Evolutionary conservation across 73 alveolate genomes (phyloP).

Genomic region (Paramecium caudatum): DNA sequence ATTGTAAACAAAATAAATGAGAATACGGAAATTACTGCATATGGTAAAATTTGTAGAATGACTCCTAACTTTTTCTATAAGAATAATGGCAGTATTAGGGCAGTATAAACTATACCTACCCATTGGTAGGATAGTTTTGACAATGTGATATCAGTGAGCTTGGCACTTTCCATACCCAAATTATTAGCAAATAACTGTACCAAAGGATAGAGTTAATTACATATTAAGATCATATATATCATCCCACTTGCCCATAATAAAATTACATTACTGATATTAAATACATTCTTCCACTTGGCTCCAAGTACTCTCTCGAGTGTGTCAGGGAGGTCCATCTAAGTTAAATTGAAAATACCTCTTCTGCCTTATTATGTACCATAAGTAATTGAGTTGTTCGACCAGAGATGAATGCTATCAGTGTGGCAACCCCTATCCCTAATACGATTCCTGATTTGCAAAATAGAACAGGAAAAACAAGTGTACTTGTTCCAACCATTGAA

Average conservation of each 20-base stretch:
- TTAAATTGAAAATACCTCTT: neutral
- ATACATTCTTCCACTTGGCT: conserved; percentile 1
- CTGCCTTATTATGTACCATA: conserved; percentile 23
- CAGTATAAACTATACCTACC: conserved; percentile 22
- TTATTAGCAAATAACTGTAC: neutral
- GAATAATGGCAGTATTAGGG: conserved; percentile 7
- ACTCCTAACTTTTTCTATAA: conserved; percentile 48
- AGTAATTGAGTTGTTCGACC: conserved; percentile 49
- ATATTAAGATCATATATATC: conserved; percentile 17
- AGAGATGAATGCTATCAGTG: conserved; percentile 46
- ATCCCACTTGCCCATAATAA: conserved; percentile 54
- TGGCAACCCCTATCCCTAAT: neutral
- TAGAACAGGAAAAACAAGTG: conserved; percentile 55
- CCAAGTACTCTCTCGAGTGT: conserved; percentile 49
- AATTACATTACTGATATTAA: conserved; percentile 40
- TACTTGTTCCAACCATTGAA: conserved; percentile 65
- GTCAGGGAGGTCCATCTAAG: conserved; percentile 50
- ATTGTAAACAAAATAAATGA: conserved; percentile 13
- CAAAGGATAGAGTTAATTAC: conserved; percentile 56
- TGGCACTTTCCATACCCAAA: neutral
- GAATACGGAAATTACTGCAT: conserved; percentile 34
- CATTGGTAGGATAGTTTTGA: conserved; percentile 37
- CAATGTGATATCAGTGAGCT: conserved; percentile 44
- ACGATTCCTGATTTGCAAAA: conserved; percentile 33
- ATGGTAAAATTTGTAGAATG: conserved; percentile 40